Percentiles rank a stretch among this genome's conserved stretches.
phyloP scores from a whole-genome alignment of 345 rosid genomes.

The Raphanus sativus region DNA sequence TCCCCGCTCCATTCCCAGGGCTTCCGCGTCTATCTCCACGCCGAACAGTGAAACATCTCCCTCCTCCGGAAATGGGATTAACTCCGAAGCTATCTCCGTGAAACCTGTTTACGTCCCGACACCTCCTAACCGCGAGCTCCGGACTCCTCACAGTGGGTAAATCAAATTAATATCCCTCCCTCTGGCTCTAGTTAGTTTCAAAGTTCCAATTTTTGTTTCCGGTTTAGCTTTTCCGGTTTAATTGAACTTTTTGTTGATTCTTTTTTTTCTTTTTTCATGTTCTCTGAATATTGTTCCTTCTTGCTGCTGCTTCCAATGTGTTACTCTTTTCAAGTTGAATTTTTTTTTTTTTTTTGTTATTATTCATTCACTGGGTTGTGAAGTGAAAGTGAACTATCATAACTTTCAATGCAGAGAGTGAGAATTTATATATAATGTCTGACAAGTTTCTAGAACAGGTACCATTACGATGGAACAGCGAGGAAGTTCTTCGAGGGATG shows the following conservation, averaged over 20 bases:
- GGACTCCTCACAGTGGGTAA: conserved; percentile 98
- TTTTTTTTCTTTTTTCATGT: background rate
- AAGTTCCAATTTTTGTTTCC: background rate
- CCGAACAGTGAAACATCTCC: conserved; percentile 23
- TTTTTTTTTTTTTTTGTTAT: background rate
- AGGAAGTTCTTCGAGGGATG: conserved; percentile 88
- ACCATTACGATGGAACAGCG: conserved; percentile 83
- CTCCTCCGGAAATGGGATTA: background rate
- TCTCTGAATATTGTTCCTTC: conserved; percentile 1
- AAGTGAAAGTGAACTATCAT: background rate
- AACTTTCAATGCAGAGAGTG: background rate
- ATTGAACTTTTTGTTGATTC: background rate
- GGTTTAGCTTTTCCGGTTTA: background rate
- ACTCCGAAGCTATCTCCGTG: background rate
- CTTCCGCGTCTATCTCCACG: conserved; percentile 39
- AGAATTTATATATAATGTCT: background rate
- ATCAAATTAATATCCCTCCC: background rate
- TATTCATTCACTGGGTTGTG: background rate
- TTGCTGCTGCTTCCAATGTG: background rate
- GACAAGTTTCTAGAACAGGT: conserved; percentile 44
- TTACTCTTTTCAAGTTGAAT: background rate
- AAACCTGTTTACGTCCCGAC: conserved; percentile 68
- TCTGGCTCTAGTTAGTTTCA: background rate
- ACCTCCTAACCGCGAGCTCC: conserved; percentile 59
- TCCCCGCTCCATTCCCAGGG: conserved; percentile 29